Conservation (phyloP, 768 basidiomycete genomes). For the Kwoniella shandongensis region DNA sequence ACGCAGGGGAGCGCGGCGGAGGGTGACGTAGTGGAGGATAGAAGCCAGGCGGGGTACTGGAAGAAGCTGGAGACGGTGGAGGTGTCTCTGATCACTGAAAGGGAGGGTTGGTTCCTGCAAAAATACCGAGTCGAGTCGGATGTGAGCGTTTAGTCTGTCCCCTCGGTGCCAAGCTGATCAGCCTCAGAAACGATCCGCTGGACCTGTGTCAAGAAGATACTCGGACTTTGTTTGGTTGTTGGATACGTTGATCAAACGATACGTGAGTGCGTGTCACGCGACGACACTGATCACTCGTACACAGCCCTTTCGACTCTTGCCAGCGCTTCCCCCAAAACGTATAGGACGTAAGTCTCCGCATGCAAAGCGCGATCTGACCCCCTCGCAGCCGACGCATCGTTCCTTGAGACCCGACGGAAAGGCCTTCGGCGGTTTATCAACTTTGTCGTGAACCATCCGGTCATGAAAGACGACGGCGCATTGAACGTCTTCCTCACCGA, state of each 20-base stretch:
- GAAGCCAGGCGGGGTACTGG: slow-evolving; percentile 74
- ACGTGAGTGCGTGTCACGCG: slow-evolving; percentile 51
- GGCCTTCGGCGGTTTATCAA: slow-evolving; percentile 77
- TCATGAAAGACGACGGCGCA: slow-evolving; percentile 82
- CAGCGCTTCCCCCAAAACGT: slow-evolving; percentile 84
- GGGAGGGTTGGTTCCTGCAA: slow-evolving; percentile 88
- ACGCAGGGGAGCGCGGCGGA: too few species aligned
- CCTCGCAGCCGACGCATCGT: slow-evolving; percentile 73
- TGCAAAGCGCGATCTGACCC: slow-evolving; percentile 1
- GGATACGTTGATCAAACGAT: slow-evolving; percentile 79
- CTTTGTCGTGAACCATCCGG: slow-evolving; percentile 86
- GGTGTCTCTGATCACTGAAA: slow-evolving; percentile 70
- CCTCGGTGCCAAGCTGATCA: slow-evolving; percentile 2
- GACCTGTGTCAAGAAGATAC: slow-evolving; percentile 78
- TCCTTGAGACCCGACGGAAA: slow-evolving; percentile 87
- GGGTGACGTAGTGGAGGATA: slow-evolving; percentile 56
- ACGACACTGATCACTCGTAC: background rate
- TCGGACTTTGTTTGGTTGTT: slow-evolving; percentile 90
- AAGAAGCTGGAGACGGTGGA: slow-evolving; percentile 71
- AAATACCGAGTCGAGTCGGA: slow-evolving; percentile 79
- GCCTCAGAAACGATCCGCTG: slow-evolving; percentile 59
- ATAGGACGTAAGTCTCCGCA: slow-evolving; percentile 68
- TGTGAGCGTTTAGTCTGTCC: slow-evolving; percentile 56
- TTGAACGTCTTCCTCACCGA: slow-evolving; percentile 78
- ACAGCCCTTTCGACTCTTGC: slow-evolving; percentile 82